These are phyloP conservation scores for Termitomyces eurrhizus DNA, from an alignment of 768 basidiomycete species.

Conservation along the genomic window DNA sequence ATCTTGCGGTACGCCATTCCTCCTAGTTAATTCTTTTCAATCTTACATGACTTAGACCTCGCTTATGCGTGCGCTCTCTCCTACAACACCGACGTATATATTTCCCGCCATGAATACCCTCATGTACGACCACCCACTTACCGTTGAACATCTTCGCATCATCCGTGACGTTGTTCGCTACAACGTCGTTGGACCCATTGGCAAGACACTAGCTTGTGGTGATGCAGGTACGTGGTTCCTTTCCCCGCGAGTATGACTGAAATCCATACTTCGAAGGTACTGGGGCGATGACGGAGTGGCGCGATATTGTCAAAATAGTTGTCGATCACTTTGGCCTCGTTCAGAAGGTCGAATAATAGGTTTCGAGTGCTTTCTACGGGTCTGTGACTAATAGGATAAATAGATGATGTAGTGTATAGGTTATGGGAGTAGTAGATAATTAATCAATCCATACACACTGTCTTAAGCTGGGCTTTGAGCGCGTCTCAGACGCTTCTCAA, in stretches of 20 bases:
- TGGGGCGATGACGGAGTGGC: conserved; percentile 98
- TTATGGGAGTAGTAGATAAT: too few relatives aligned
- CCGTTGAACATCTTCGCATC: conserved; percentile 74
- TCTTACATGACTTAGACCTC: conserved; percentile 49
- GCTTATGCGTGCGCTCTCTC: conserved; percentile 78
- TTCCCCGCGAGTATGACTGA: not conserved
- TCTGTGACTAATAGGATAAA: too few relatives aligned
- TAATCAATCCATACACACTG: too few relatives aligned
- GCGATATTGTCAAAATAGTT: conserved; percentile 75
- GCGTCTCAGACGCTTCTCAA: too few relatives aligned
- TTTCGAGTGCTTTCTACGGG: too few relatives aligned
- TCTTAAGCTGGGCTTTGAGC: too few relatives aligned
- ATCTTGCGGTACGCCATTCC: conserved; percentile 57
- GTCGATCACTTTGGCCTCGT: conserved; percentile 47
- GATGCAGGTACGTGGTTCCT: conserved; percentile 66
- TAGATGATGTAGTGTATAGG: too few relatives aligned
- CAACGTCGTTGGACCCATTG: conserved; percentile 80
- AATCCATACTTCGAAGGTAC: conserved; percentile 46
- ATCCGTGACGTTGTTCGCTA: conserved; percentile 78
- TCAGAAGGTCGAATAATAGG: not conserved
- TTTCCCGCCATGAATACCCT: conserved; percentile 99
- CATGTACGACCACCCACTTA: conserved; percentile 96
- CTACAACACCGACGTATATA: conserved; percentile 81
- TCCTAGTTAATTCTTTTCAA: not conserved
- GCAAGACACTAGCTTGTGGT: conserved; percentile 87